phyloP scores from a whole-genome alignment of 192 early-diverging fungal genomes.

The Spizellomyces sp. region DNA sequence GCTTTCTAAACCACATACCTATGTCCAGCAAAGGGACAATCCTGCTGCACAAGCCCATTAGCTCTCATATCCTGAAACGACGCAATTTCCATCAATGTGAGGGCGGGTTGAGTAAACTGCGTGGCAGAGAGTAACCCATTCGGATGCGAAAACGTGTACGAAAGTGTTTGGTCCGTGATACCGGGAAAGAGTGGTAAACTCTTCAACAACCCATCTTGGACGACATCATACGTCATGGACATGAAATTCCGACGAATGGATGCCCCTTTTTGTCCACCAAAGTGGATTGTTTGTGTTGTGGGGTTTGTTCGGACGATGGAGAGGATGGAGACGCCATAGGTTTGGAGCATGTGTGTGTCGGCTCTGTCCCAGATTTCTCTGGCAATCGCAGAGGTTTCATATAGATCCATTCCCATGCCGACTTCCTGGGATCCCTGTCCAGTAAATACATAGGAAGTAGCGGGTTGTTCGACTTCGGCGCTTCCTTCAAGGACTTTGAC shows the following conservation, averaged over 20 bases:
- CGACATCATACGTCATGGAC: constrained; percentile 89
- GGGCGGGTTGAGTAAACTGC: constrained; percentile 93
- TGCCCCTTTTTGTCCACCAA: constrained; percentile 83
- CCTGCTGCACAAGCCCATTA: constrained; percentile 81
- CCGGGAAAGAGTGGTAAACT: constrained; percentile 85
- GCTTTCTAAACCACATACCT: constrained; percentile 39
- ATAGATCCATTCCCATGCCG: constrained; percentile 96
- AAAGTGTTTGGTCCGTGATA: constrained; percentile 70
- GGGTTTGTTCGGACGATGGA: constrained; percentile 91
- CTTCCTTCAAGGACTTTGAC: constrained; percentile 82
- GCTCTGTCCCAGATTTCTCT: constrained; percentile 90
- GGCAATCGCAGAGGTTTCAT: constrained; percentile 77
- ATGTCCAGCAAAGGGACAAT: constrained; percentile 89
- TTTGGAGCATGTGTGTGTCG: constrained; percentile 81
- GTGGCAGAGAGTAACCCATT: constrained; percentile 88
- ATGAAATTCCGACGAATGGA: constrained; percentile 82
- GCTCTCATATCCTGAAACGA: constrained; percentile 87
- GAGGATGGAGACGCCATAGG: constrained; percentile 87
- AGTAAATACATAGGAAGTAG: constrained; percentile 91
- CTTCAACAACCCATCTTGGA: constrained; percentile 74
- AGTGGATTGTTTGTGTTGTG: constrained; percentile 78
- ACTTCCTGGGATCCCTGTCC: constrained; percentile 95
- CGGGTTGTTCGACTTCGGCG: constrained; percentile 92
- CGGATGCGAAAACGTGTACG: constrained; percentile 83
- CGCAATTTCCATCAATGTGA: constrained; percentile 89